Base-by-base conservation (phyloP, 306 rosid genomes). In the Ammopiptanthus mongolicus region DNA sequence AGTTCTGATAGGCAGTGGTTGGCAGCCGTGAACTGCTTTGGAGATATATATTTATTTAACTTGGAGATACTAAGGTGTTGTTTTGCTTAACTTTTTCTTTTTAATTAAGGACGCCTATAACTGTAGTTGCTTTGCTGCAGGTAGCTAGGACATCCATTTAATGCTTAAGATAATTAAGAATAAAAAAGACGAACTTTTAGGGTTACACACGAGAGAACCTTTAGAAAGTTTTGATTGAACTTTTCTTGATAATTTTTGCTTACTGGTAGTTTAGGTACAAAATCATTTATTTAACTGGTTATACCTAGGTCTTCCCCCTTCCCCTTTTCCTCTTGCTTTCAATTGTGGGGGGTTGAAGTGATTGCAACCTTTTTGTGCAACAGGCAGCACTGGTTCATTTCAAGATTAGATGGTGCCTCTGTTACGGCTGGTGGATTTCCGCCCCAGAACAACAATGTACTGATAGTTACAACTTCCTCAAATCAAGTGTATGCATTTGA, bases 1-100 rank as follows among this genome's bases (percentile, higher is more conserved):
- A 96, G 98, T 81, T 89, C 92, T 57, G 99, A 96, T 78, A 91
- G 93, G 57, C 99, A 92, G 83, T 96, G 99, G 99, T 72, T 96
- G 85, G 97, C 98, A 7, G 96, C 99, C n/a, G 88, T 92, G 75
- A 96, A 96, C 84, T 92, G 98, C 83, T 89, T 92, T 84, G 99
- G 99, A 66, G 99, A 95, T 84, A 68, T 92, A 61, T 95, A 92
- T 68, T 60, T 95, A 73, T 95, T 95, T 80, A 92, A 95, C 80
- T 78, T 95, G 79, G 98, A 95, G 83, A 86, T 60, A 72, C 82
- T 70, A 76, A 95, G 98, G 99, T 95, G 28, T 48, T 29, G 37
- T 67, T 37, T 52, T 18, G 8, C 15, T 50, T 42, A 5, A 52
- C 22, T 18, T 79, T 2, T 53, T 64, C 18, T 28, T 53, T 23